A percentile compares a stretch with the other conserved stretches of the same genome.
These are phyloP conservation scores for Panellus pusillus DNA, from an alignment of 768 basidiomycete genomes.

Conservation along the genomic window DNA sequence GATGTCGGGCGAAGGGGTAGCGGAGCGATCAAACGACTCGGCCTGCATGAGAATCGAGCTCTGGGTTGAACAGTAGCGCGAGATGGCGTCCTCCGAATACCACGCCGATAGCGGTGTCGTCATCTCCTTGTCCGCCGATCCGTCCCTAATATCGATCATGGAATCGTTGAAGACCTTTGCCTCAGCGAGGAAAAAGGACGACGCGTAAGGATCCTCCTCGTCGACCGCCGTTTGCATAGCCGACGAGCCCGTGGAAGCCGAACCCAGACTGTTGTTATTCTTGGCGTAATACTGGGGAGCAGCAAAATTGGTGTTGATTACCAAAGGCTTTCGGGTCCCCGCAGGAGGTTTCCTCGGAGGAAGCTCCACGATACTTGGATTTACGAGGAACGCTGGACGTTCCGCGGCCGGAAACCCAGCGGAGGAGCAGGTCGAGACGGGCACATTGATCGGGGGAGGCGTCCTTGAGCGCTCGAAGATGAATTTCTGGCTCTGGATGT, in stretches of 20 bases:
- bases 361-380: constrained; percentile 53
- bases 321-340: constrained; percentile 45
- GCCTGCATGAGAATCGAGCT: constrained; percentile 12
- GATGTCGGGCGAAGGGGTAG: constrained; percentile 19
- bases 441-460: constrained; percentile 39
- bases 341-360: constrained; percentile 39
- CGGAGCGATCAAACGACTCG: constrained; percentile 12
- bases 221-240: constrained; percentile 78
- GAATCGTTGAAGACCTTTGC: constrained; percentile 40
- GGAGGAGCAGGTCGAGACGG: constrained; percentile 48
- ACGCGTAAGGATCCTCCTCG: constrained; percentile 58
- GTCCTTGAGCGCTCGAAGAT: constrained; percentile 49
- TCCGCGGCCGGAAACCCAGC: constrained; percentile 28
- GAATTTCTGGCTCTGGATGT: constrained; percentile 36
- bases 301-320: constrained; percentile 58
- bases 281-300: constrained; percentile 46
- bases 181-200: constrained; percentile 54
- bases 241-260: constrained; percentile 54
- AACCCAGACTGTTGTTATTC: constrained; percentile 38
- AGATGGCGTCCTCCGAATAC: constrained; percentile 44
- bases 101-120: constrained; percentile 51
- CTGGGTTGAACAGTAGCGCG: constrained; percentile 24
- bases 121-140: constrained; percentile 58
- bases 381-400: constrained; percentile 50
- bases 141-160: constrained; percentile 34